These are phyloP conservation scores for Colletotrichum cereale DNA, from an alignment of 2,329 filamentous ascomycete genomes.

Conservation along the genomic window DNA sequence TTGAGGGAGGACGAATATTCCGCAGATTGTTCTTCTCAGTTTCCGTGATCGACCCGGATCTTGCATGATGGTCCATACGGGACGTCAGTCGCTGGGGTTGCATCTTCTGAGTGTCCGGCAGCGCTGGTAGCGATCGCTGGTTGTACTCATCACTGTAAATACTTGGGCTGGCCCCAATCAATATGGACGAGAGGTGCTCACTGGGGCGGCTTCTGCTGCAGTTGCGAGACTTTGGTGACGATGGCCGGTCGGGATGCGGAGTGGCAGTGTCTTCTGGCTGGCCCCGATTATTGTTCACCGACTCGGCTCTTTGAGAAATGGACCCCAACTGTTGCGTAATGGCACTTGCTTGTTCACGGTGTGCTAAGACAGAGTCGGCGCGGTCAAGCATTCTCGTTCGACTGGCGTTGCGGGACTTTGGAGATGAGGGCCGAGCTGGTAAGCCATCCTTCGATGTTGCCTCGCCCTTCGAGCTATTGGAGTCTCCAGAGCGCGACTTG, in stretches of 20 bases:
- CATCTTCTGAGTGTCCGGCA: neutral
- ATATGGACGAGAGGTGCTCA: constrained; percentile 39
- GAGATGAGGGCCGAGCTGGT: constrained; percentile 45
- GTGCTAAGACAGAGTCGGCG: constrained; percentile 42
- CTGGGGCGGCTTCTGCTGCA: constrained; percentile 36
- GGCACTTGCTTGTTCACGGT: constrained; percentile 8
- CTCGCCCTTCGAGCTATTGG: neutral
- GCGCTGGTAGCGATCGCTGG: neutral
- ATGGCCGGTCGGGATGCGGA: constrained; percentile 18
- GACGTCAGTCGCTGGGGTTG: neutral
- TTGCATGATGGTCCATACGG: neutral
- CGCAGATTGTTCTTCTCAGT: neutral
- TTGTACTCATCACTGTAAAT: constrained; percentile 34
- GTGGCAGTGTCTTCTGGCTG: constrained; percentile 15
- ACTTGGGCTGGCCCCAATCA: constrained; percentile 47
- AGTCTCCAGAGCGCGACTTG: no score
- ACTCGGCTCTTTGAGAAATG: constrained; percentile 45
- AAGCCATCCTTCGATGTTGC: no score
- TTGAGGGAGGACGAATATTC: neutral
- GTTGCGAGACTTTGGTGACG: constrained; percentile 41
- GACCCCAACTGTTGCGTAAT: constrained; percentile 44
- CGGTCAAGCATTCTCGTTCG: constrained; percentile 43
- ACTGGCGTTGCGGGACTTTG: constrained; percentile 54
- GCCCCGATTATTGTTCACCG: constrained; percentile 34
- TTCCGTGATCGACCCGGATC: neutral